Evolutionary conservation across 2,329 filamentous ascomycete species (phyloP), one percentile per base, ranked within the genome.

Genomic region (Chaetoscypha palmicola): DNA sequence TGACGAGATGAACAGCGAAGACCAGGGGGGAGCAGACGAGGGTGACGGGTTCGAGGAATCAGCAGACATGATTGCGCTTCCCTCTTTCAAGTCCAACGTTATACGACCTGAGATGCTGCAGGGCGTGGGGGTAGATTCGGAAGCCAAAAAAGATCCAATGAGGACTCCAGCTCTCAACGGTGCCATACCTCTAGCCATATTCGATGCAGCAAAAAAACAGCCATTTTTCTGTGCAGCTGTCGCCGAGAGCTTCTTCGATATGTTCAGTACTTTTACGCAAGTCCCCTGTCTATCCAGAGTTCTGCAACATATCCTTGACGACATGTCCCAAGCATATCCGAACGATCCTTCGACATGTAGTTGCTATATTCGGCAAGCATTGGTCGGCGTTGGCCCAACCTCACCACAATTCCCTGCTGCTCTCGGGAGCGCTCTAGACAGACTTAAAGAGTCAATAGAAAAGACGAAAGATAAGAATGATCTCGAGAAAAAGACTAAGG

Each of bases 131-230:
- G 66, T 85, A 12, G 74, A 76, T 28, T 43, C 49, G 2, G 61
- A 62, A 41, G 59, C 58, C 3, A 47, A 41, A 20, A 57, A 60
- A 34, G 59, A 63, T 38, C 61, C 58, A 4, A 62, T 61, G 51
- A 69, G 73, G 45, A 91, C 89, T 37, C 89, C 91, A 3, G 88
- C 88, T 8, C 73, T 96, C 51, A 86, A 85, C 48, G 92, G 92
- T n/a, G 92, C 88, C 12, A 95, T 98, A 54, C 90, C 92, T 2
- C 76, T 89, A 44, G 89, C 91, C 30, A 86, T 98, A 37, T 96
- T 95, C 59, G 88, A 95, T 58, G 79, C 87, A 17, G 83, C 89
- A 4, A 80, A 81, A 68, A 87, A 84, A 62, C 82, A 95, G 57
- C 76, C 84, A 41, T 80, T 85, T 52, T 79, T 82, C 61, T 77